phyloP scores from a whole-genome alignment of 352 stramenopile species.

The Globisporangium solare region DNA sequence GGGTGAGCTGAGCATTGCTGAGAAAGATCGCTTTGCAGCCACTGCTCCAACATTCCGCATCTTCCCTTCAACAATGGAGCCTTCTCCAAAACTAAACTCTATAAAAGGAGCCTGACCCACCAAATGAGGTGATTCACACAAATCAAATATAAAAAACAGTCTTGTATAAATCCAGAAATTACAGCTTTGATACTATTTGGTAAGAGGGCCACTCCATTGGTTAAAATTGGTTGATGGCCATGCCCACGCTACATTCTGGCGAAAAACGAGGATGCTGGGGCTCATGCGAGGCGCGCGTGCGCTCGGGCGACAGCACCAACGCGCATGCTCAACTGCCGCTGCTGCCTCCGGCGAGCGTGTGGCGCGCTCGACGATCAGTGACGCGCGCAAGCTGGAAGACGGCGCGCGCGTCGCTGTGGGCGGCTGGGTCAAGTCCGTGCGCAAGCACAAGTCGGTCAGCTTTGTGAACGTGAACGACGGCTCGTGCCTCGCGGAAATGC shows the following conservation, averaged over 20 bases:
- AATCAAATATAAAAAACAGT: too few relatives aligned
- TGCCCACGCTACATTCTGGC: background rate
- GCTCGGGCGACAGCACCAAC: constrained; percentile 1
- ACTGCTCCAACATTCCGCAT: too few relatives aligned
- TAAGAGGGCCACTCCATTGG: too few relatives aligned
- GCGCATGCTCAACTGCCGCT: background rate
- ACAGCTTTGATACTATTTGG: too few relatives aligned
- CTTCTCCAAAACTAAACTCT: too few relatives aligned
- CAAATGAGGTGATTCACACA: too few relatives aligned
- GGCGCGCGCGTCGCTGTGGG: constrained; percentile 44
- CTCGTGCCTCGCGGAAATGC: constrained; percentile 89
- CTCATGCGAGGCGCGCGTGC: background rate
- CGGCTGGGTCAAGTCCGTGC: constrained; percentile 95
- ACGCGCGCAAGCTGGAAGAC: constrained; percentile 29
- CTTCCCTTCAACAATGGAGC: too few relatives aligned
- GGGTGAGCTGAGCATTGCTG: too few relatives aligned
- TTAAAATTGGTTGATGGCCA: constrained; percentile 2
- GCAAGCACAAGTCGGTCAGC: constrained; percentile 95
- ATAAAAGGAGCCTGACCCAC: too few relatives aligned
- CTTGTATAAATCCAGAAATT: too few relatives aligned
- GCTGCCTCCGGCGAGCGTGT: background rate
- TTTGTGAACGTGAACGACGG: constrained; percentile 98
- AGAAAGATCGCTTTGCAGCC: too few relatives aligned
- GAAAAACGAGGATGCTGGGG: background rate
- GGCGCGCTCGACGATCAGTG: constrained; percentile 36